Percentiles rank a stretch among this genome's conserved stretches.
phyloP scores from a whole-genome alignment of 2,329 filamentous ascomycete species.

The Botrytis porri region DNA sequence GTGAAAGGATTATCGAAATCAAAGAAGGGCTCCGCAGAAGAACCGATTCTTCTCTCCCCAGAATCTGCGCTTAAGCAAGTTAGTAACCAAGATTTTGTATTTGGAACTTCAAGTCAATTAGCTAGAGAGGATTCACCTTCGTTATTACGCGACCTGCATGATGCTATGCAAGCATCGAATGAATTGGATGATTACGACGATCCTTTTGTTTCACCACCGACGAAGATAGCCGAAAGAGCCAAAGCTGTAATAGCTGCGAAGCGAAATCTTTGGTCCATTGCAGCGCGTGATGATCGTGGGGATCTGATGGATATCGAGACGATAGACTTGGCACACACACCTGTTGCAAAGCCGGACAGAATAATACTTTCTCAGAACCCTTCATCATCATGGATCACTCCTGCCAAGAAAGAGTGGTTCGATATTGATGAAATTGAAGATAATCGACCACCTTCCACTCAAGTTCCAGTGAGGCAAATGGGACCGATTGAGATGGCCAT shows the following conservation, averaged over 20 bases:
- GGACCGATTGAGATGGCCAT: constrained; percentile 26
- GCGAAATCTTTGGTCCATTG: constrained; percentile 65
- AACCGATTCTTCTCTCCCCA: constrained; percentile 62
- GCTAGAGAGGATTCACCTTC: constrained; percentile 69
- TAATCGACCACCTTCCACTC: constrained; percentile 15
- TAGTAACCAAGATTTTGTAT: constrained; percentile 71
- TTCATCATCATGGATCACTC: background rate
- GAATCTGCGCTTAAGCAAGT: constrained; percentile 63
- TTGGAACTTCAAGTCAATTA: constrained; percentile 83
- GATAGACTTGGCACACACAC: constrained; percentile 52
- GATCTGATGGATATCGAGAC: constrained; percentile 55
- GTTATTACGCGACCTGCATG: constrained; percentile 59
- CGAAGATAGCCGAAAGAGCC: constrained; percentile 12
- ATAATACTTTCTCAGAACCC: background rate
- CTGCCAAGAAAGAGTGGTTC: constrained; percentile 28
- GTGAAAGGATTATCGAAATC: constrained; percentile 37
- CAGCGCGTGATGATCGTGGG: constrained; percentile 63
- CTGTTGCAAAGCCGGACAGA: constrained; percentile 22
- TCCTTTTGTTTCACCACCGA: constrained; percentile 38
- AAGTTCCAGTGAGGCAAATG: constrained; percentile 12
- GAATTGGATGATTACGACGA: constrained; percentile 39
- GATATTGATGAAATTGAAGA: constrained; percentile 29
- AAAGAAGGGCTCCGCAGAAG: constrained; percentile 40
- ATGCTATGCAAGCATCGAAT: constrained; percentile 60
- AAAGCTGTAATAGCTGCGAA: constrained; percentile 23